These are phyloP conservation scores for Kluyveromyces aestuarii DNA, from an alignment of 805 yeast species.

Conservation along the genomic window DNA sequence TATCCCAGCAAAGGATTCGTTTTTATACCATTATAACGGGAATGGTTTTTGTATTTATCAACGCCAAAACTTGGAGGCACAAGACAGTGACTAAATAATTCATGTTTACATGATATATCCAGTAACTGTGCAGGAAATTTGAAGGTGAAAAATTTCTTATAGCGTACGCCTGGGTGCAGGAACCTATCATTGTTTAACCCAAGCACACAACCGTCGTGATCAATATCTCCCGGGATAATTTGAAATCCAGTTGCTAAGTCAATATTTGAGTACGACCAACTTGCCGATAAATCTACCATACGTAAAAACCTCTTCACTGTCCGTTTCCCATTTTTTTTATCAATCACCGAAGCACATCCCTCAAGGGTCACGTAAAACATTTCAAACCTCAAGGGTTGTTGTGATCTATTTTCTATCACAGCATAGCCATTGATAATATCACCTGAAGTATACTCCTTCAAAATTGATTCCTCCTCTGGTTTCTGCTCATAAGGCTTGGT, in stretches of 20 bases:
- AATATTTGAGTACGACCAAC: conserved; percentile 42
- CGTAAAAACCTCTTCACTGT: conserved; percentile 41
- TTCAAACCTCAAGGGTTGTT: conserved; percentile 45
- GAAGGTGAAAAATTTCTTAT: conserved; percentile 51
- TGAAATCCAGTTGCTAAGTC: conserved; percentile 46
- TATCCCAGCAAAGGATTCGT: conserved; percentile 33
- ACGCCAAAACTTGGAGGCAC: conserved; percentile 36
- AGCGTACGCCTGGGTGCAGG: conserved; percentile 39
- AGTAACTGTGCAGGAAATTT: conserved; percentile 45
- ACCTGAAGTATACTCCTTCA: conserved; percentile 57
- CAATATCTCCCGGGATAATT: conserved; percentile 36
- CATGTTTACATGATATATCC: conserved; percentile 44
- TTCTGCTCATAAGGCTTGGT: conserved; percentile 36
- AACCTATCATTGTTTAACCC: conserved; percentile 44
- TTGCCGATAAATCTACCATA: conserved; percentile 53
- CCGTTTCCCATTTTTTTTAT: conserved; percentile 26
- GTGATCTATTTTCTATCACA: conserved; percentile 38
- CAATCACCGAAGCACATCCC: conserved; percentile 31
- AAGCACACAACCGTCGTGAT: conserved; percentile 38
- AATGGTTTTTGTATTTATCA: conserved; percentile 24
- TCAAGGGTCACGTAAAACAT: conserved; percentile 48
- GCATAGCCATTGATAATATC: conserved; percentile 56
- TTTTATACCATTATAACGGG: conserved; percentile 25
- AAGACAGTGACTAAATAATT: conserved; percentile 30
- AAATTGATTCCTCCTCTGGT: conserved; percentile 37